phyloP scores from a whole-genome alignment of 2,329 filamentous ascomycete genomes.

The Ceratocystiopsis sp. region DNA sequence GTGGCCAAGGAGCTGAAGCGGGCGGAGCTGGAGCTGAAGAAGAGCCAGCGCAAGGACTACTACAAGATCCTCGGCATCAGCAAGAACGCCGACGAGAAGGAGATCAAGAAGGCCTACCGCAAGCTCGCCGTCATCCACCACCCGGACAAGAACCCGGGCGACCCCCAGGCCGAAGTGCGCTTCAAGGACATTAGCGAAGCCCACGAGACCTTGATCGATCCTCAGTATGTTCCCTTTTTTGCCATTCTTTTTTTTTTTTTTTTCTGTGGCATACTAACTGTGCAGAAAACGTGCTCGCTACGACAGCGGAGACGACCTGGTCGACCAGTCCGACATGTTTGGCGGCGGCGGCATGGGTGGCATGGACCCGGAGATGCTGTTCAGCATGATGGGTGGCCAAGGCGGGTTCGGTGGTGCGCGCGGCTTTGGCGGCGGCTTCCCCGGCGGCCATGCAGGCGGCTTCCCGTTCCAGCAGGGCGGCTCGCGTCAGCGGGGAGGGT shows the following conservation, averaged over 20 bases:
- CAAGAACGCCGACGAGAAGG: slow-evolving; percentile 66
- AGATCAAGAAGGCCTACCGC: slow-evolving; percentile 95
- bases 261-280: neutral
- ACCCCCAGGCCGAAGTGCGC: slow-evolving; percentile 66
- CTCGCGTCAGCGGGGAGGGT: slow-evolving; percentile 19
- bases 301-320: slow-evolving; percentile 80
- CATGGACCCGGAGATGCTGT: slow-evolving; percentile 63
- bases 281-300: slow-evolving; percentile 70
- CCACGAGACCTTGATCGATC: slow-evolving; percentile 86
- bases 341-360: slow-evolving; percentile 47
- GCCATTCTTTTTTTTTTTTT: neutral
- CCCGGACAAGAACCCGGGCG: slow-evolving; percentile 91
- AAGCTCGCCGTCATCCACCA: slow-evolving; percentile 89
- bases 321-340: slow-evolving; percentile 80
- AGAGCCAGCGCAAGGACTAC: slow-evolving; percentile 93
- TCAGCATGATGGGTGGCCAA: slow-evolving; percentile 65
- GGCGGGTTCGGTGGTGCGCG: slow-evolving; percentile 33
- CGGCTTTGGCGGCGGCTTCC: slow-evolving; percentile 23
- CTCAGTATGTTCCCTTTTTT: slow-evolving; percentile 48
- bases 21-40: slow-evolving; percentile 92
- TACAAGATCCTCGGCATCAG: slow-evolving; percentile 89
- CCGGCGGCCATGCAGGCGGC: slow-evolving; percentile 22
- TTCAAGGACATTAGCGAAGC: slow-evolving; percentile 98
- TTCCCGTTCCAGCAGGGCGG: slow-evolving; percentile 37
- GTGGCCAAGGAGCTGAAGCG: slow-evolving; percentile 74